Base-by-base conservation (phyloP, 371 early-diverging fungal species). In the Sanchytrium tribonematis region DNA sequence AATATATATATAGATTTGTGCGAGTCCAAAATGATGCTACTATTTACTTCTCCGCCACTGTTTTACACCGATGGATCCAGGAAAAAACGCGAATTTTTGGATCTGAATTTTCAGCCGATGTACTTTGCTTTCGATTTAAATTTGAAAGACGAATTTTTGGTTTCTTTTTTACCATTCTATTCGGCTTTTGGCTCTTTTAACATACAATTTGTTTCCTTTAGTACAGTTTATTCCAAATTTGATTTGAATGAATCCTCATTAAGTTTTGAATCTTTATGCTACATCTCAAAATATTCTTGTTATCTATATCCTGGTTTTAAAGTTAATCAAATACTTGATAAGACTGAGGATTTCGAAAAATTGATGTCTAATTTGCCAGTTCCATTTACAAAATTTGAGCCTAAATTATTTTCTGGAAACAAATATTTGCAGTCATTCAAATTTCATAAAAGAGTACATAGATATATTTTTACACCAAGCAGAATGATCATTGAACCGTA, bases 401-500 rank as follows among this genome's bases (percentile, higher is more conserved):
- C 48, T n/a, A n/a, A n/a, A n/a, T n/a, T n/a, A n/a, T n/a, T n/a
- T n/a, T n/a, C n/a, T n/a, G n/a, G n/a, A n/a, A n/a, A n/a, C n/a
- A n/a, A n/a, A 48, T 48, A 48, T 5, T 12, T 48, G 22, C 48
- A 48, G 48, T 22, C 22, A 48, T 12, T 48, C 12, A 5, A 48
- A 48, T 12, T 12, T 48, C n/a, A 48, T 22, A 48, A 48, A 22
- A 48, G 48, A 48, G 5, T 5, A 12, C 48, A 48, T 22, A 5
- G 48, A 12, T 5, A 12, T 12, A 12, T 48, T 12, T 48, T 86
- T 0, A 83, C 85, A 0, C 86, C 86, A 0, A 79, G 82, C 0
- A 77, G 78, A 0, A 71, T 86, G n/a, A 81, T 81, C 68, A 69
- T 84, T 0, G 76, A 79, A 29, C 78, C 83, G 1, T 81, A 82